Evolutionary conservation across 169 alveolate genomes (phyloP).

Genomic region (Plasmodium ovale): DNA sequence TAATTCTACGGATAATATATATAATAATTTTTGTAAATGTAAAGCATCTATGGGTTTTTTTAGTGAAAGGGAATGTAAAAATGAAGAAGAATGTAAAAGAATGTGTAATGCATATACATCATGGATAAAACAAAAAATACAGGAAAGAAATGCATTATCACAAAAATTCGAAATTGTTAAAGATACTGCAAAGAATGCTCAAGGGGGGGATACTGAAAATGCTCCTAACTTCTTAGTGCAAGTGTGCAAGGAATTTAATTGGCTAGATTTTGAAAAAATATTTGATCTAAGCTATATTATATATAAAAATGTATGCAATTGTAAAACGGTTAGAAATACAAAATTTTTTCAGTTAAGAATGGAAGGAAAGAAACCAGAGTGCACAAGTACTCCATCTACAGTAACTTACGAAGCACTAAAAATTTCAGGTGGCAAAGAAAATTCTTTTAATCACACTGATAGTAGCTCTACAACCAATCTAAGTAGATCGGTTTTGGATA

Average conservation of each 20-base stretch:
- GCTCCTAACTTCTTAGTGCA: not conserved
- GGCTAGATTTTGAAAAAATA: constrained; percentile 4
- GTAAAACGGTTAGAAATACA: not conserved
- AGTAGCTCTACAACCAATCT: not conserved
- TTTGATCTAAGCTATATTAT: not conserved
- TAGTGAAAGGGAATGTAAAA: not conserved
- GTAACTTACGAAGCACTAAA: not conserved
- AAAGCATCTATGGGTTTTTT: not conserved
- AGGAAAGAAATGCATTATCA: not conserved
- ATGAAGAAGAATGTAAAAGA: not conserved
- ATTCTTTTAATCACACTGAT: not conserved
- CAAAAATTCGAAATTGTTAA: not conserved
- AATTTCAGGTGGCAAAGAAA: not conserved
- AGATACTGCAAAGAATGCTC: not conserved
- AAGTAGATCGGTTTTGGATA: not conserved
- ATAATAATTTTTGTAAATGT: not conserved
- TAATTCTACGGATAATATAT: not conserved
- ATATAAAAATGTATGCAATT: not conserved
- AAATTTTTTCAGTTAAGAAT: not conserved
- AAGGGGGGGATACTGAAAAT: not conserved
- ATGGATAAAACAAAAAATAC: not conserved
- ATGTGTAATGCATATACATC: not conserved
- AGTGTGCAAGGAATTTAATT: not conserved
- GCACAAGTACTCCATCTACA: not conserved
- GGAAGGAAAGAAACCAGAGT: not conserved